phyloP scores from a whole-genome alignment of 768 basidiomycete species.

The Termitomyces titanicus region DNA sequence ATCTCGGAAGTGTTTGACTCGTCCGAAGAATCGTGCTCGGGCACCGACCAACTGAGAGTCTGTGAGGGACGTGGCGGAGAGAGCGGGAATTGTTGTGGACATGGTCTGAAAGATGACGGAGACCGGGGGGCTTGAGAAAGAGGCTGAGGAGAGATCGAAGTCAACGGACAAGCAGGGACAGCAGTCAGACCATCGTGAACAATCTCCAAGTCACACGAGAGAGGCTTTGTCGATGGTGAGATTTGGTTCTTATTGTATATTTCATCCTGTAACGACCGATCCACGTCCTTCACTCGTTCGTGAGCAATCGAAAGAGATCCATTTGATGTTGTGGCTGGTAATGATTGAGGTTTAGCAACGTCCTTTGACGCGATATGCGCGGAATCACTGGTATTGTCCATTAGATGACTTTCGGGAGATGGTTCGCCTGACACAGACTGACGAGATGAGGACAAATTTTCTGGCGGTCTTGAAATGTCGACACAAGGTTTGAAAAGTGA shows the following conservation, averaged over 20 bases:
- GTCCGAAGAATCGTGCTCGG: background rate
- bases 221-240: background rate
- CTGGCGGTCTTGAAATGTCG: background rate
- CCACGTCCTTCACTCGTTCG: background rate
- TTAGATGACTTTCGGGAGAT: background rate
- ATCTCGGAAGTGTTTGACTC: slow-evolving; percentile 2
- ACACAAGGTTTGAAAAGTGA: background rate
- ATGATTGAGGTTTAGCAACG: background rate
- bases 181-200: background rate
- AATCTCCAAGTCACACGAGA: background rate
- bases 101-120: background rate
- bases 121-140: background rate
- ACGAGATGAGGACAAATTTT: background rate
- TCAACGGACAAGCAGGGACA: background rate
- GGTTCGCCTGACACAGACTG: background rate
- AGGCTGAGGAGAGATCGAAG: background rate
- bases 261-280: background rate
- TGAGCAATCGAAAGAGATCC: background rate
- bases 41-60: background rate
- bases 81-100: slow-evolving; percentile 8
- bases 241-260: background rate
- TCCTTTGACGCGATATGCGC: background rate
- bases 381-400: background rate
- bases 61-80: slow-evolving; percentile 9
- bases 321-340: background rate